Evolutionary conservation across 768 basidiomycete species (phyloP).

Genomic region (Lentinula sp.): DNA sequence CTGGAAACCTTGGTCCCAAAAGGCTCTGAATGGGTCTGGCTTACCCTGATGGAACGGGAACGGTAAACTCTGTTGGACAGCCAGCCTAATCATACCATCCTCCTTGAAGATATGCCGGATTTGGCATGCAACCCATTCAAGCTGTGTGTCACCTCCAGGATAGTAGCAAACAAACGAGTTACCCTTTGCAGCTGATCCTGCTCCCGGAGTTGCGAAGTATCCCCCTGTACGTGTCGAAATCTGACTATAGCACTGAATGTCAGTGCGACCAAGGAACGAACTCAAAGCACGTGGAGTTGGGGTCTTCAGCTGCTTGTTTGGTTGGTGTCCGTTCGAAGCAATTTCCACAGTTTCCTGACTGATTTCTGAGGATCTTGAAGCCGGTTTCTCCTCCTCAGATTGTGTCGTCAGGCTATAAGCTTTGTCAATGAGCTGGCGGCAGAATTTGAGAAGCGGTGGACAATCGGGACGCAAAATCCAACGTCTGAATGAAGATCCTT

Average conservation of each 20-base stretch:
- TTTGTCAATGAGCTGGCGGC: neutral
- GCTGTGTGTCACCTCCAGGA: neutral
- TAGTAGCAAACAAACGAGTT: neutral
- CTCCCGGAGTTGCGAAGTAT: neutral
- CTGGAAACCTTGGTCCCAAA: neutral
- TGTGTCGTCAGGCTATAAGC: neutral
- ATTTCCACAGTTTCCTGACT: too few relatives aligned
- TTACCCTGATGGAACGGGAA: neutral
- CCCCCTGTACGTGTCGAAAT: neutral
- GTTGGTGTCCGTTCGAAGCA: too few relatives aligned
- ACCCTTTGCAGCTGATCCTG: neutral
- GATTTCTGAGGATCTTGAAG: neutral
- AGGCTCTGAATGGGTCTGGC: neutral
- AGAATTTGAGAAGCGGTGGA: neutral
- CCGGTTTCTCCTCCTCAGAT: neutral
- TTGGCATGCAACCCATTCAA: neutral
- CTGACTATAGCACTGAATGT: too few relatives aligned
- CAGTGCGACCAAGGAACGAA: too few relatives aligned
- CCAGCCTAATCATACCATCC: neutral
- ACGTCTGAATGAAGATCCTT: slow-evolving; percentile 1
- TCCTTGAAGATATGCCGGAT: neutral
- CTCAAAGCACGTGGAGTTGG: too few relatives aligned
- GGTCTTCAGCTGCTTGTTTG: too few relatives aligned
- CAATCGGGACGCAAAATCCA: slow-evolving; percentile 12
- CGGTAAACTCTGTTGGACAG: neutral